phyloP scores from a whole-genome alignment of 805 yeast genomes.

The Yueomyces sinensis region DNA sequence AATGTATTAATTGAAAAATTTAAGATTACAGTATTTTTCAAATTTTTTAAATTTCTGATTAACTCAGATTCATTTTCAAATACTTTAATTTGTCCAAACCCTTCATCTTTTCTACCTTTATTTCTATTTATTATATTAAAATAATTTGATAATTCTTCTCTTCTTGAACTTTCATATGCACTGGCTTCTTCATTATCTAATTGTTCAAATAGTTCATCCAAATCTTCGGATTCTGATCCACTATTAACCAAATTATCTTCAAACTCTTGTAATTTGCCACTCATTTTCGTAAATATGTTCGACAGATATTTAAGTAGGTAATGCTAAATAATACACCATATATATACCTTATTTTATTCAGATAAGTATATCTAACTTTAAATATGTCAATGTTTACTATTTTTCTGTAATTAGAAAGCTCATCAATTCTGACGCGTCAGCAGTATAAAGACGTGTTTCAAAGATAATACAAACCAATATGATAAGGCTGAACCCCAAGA shows the following conservation, averaged over 20 bases:
- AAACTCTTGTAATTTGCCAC: background rate
- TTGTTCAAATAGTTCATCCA: slow-evolving; percentile 33
- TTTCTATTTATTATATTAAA: slow-evolving; percentile 25
- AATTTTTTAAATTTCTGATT: slow-evolving; percentile 32
- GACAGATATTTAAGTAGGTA: too few species aligned
- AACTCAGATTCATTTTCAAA: slow-evolving; percentile 42
- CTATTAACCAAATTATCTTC: background rate
- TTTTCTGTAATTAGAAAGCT: too few species aligned
- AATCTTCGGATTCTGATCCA: slow-evolving; percentile 1
- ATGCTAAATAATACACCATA: too few species aligned
- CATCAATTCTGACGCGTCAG: too few species aligned
- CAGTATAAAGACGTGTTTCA: too few species aligned
- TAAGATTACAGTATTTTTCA: slow-evolving; percentile 29
- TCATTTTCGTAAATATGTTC: too few species aligned
- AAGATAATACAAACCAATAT: too few species aligned
- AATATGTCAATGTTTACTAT: too few species aligned
- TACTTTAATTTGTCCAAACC: slow-evolving; percentile 32
- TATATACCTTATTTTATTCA: too few species aligned
- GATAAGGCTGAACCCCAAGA: too few species aligned
- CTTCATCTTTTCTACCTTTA: slow-evolving; percentile 22
- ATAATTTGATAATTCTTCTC: slow-evolving; percentile 40
- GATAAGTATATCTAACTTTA: too few species aligned
- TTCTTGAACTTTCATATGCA: slow-evolving; percentile 48
- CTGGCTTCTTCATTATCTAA: slow-evolving; percentile 38
- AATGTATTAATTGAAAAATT: slow-evolving; percentile 56